Percentiles rank a stretch among this genome's conserved stretches.
phyloP scores from a whole-genome alignment of 352 stramenopile genomes.

The Phytophthora pinifolia region DNA sequence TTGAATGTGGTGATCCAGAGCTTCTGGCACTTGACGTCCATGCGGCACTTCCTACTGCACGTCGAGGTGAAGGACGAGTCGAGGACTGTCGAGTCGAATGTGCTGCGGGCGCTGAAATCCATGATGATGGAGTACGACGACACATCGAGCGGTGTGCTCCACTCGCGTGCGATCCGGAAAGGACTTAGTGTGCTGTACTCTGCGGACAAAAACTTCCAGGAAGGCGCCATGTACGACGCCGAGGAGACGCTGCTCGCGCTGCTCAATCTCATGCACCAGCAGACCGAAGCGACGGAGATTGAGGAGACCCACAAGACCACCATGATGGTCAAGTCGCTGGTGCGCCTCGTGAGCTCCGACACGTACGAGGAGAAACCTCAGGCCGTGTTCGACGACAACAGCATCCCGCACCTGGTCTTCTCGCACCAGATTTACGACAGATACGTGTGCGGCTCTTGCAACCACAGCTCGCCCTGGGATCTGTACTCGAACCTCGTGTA shows the following conservation, averaged over 20 bases:
- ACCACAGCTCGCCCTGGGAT: slow-evolving; percentile 66
- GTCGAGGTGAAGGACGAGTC: slow-evolving; percentile 85
- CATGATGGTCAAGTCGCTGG: slow-evolving; percentile 69
- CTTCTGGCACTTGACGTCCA: slow-evolving; percentile 89
- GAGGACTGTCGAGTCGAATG: slow-evolving; percentile 67
- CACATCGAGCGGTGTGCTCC: slow-evolving; percentile 70
- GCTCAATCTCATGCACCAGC: slow-evolving; percentile 87
- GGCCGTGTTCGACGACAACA: slow-evolving; percentile 84
- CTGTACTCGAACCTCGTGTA: slow-evolving; percentile 86
- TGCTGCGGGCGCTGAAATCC: slow-evolving; percentile 69
- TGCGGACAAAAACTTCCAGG: slow-evolving; percentile 85
- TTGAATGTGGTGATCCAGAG: slow-evolving; percentile 91
- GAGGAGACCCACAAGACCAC: slow-evolving; percentile 74
- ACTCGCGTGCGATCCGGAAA: slow-evolving; percentile 79
- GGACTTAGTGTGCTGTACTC: slow-evolving; percentile 83
- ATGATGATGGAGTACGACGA: slow-evolving; percentile 89
- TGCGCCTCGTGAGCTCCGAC: slow-evolving; percentile 70
- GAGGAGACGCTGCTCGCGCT: slow-evolving; percentile 84
- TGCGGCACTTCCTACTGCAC: slow-evolving; percentile 84
- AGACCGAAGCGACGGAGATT: slow-evolving; percentile 73
- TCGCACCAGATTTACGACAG: slow-evolving; percentile 88
- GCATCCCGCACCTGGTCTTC: slow-evolving; percentile 86
- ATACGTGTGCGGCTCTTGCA: slow-evolving; percentile 68
- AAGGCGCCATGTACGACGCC: slow-evolving; percentile 88
- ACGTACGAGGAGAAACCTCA: slow-evolving; percentile 59